These are phyloP conservation scores for Lichtheimia hyalospora DNA, from an alignment of 371 early-diverging fungal genomes.

Conservation along the genomic window DNA sequence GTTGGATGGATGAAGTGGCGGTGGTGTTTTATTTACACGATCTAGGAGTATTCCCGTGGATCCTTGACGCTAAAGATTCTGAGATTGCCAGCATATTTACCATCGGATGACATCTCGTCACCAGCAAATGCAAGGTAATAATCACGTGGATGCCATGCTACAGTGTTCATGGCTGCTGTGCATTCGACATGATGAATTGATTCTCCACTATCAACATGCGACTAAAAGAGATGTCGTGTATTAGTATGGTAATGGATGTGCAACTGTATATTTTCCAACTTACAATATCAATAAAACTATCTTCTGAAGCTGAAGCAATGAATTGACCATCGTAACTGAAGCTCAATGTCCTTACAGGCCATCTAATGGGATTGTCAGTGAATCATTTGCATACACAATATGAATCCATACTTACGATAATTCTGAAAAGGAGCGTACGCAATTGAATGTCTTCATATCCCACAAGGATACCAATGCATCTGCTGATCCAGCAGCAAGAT, in stretches of 20 bases:
- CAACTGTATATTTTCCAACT: background rate
- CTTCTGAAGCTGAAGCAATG: slow-evolving; percentile 83
- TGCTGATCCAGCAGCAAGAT: slow-evolving; percentile 78
- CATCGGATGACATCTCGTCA: slow-evolving; percentile 61
- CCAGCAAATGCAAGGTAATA: slow-evolving; percentile 82
- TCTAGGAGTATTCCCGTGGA: slow-evolving; percentile 3
- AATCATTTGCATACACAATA: background rate
- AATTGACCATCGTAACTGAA: slow-evolving; percentile 86
- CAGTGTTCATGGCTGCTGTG: slow-evolving; percentile 73
- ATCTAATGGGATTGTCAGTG: slow-evolving; percentile 39
- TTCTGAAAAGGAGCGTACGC: slow-evolving; percentile 67
- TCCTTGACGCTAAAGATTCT: slow-evolving; percentile 48
- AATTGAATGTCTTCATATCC: slow-evolving; percentile 69
- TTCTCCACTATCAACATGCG: slow-evolving; percentile 77
- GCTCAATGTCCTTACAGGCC: slow-evolving; percentile 82
- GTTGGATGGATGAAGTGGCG: too few relatives aligned
- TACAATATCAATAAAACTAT: slow-evolving; percentile 79
- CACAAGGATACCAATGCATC: slow-evolving; percentile 76
- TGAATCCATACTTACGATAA: slow-evolving; percentile 56
- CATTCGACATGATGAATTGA: slow-evolving; percentile 69
- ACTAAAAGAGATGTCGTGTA: too few relatives aligned
- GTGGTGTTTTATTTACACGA: too few relatives aligned
- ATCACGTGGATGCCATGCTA: slow-evolving; percentile 84
- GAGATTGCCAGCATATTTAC: slow-evolving; percentile 47
- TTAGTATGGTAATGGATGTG: too few relatives aligned